These are phyloP conservation scores for Microdochium bolleyi DNA, from an alignment of 2,329 filamentous ascomycete genomes.

Conservation along the genomic window DNA sequence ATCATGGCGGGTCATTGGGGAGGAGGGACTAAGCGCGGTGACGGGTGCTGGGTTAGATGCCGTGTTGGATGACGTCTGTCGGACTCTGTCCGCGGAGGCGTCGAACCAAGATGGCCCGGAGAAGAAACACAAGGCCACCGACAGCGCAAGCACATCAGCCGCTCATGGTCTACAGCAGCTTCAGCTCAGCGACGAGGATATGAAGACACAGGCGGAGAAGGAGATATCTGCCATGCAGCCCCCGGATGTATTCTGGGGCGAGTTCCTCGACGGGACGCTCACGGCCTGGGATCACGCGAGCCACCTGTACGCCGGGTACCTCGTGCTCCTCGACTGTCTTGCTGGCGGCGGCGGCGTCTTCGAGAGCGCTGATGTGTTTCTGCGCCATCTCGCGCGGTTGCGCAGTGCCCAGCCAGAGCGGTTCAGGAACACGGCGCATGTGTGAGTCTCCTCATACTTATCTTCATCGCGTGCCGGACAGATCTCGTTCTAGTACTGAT, in stretches of 20 bases:
- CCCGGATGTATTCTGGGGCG: constrained; percentile 14
- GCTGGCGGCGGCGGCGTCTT: constrained; percentile 12
- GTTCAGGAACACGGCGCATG: constrained; percentile 25
- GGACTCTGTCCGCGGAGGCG: not conserved
- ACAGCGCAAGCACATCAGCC: too few species aligned
- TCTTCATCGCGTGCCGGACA: not conserved
- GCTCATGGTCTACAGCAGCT: too few species aligned
- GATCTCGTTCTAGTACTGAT: not conserved
- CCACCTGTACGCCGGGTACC: constrained; percentile 23
- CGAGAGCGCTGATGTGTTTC: constrained; percentile 19
- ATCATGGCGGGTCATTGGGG: not conserved
- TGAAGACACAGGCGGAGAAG: constrained; percentile 2
- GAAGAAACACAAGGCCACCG: not conserved
- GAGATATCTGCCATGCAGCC: constrained; percentile 2
- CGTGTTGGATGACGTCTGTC: not conserved
- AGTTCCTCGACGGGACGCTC: constrained; percentile 17
- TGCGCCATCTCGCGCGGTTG: constrained; percentile 17
- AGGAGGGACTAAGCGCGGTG: not conserved
- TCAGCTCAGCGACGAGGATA: not conserved
- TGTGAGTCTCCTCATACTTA: constrained; percentile 7
- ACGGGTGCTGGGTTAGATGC: not conserved
- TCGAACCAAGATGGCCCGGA: too few species aligned
- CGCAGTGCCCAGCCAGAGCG: constrained; percentile 14
- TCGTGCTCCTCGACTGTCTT: constrained; percentile 19
- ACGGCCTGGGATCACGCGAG: constrained; percentile 22